Evolutionary conservation across 257 asterid species (phyloP), one percentile per base, ranked within the genome.

Genomic region (Penstemon eatonii): DNA sequence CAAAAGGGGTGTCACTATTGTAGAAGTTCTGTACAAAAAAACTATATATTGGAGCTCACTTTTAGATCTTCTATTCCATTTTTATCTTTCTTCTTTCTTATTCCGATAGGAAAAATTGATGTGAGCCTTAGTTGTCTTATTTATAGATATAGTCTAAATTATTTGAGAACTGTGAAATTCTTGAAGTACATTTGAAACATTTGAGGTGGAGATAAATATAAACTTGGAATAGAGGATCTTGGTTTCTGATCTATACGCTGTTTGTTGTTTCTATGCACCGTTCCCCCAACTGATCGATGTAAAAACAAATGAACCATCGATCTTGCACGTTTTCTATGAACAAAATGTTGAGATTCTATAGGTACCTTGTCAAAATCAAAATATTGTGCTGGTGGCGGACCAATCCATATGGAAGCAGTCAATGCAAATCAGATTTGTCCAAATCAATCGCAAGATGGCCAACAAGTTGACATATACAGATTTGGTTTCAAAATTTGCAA

Each of bases 341-440:
- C 46, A 67, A 45, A 19, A 58, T 7, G 0, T 44, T 71, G 70
- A 74, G 71, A 73, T 59, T 66, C 41, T 52, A 40, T 74, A 72
- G 79, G 79, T 81, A 66, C 61, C 12, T 42, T 78, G 83, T 78
- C 83, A 33, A 50, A 60, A 68, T 75, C 82, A 56, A 57, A 15
- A 73, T 63, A 46, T 62, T 12, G 25, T 39, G 40, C 41, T 43
- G 63, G 52, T 43, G 57, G 37, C 59, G 37, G 44, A 71, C 56
- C 77, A 45, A n/a, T 42, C 33, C 33, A 65, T 12, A 54, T 55
- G 56, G 41, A 43, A 59, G 33, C 33, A 46, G 66, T 62, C 71
- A 41, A 75, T 65, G 41, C 25, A 55, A 63, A 40, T 43, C 37
- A 25, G 12, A 6, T 55, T 63, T 42, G 70, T 49, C 75, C 60